phyloP scores from a whole-genome alignment of 2,329 filamentous ascomycete genomes.

The Aspergillus sojae region DNA sequence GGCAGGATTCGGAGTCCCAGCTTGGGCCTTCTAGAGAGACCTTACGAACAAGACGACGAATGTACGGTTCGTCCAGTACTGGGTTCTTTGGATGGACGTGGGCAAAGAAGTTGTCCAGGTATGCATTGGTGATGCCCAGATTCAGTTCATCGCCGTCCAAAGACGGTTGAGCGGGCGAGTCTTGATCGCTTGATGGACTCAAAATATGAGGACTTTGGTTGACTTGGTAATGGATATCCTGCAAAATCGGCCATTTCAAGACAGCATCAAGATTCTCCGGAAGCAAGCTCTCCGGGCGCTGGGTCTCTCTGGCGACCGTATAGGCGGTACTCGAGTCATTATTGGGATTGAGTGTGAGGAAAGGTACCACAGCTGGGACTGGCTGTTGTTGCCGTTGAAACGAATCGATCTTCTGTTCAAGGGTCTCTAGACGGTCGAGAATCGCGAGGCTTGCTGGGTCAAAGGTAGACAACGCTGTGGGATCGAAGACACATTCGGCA shows the following conservation, averaged over 20 bases:
- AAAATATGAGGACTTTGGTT: neutral
- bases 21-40: neutral
- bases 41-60: neutral
- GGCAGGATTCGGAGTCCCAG: neutral
- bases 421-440: neutral
- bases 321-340: neutral
- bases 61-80: neutral
- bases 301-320: no score
- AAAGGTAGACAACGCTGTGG: neutral
- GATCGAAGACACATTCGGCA: constrained; percentile 23
- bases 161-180: neutral
- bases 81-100: neutral
- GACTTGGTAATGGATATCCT: neutral
- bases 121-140: no score
- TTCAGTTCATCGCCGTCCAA: neutral
- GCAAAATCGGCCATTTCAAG: neutral
- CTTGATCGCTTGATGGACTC: neutral
- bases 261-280: neutral
- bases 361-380: neutral
- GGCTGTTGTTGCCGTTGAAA: neutral
- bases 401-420: neutral
- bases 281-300: neutral
- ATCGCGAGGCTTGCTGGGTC: constrained; percentile 5
- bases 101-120: neutral
- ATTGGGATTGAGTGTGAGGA: neutral